Conservation (phyloP, 169 alveolate genomes). For the Plasmodium gonderi region DNA sequence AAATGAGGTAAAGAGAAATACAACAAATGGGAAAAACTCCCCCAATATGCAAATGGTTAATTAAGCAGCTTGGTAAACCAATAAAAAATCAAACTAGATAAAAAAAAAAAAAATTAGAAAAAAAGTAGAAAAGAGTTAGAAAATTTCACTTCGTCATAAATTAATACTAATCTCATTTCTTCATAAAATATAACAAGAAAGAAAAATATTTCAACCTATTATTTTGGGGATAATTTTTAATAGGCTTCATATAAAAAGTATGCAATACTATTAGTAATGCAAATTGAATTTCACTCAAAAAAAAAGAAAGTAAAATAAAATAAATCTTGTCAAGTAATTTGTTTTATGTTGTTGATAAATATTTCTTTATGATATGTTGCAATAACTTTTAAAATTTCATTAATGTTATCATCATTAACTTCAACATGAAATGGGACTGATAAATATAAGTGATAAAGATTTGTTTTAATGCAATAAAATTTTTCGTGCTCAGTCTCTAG, state of each 20-base stretch:
- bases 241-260: too few relatives aligned
- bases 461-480: conserved; percentile 52
- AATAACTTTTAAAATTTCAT: conserved; percentile 70
- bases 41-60: background rate
- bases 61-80: background rate
- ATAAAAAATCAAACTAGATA: background rate
- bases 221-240: too few relatives aligned
- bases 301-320: background rate
- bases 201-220: too few relatives aligned
- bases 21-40: background rate
- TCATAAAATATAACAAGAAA: too few relatives aligned
- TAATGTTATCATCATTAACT: conserved; percentile 59
- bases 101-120: background rate
- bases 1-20: background rate
- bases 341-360: conserved; percentile 70
- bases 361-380: conserved; percentile 65
- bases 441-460: conserved; percentile 59
- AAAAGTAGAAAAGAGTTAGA: background rate
- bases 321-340: conserved; percentile 8
- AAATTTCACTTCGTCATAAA: background rate
- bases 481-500: conserved; percentile 64
- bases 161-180: background rate
- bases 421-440: conserved; percentile 65
- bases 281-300: too few relatives aligned
- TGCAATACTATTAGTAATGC: too few relatives aligned